Evolutionary conservation across 345 rosid genomes (phyloP), one percentile per base, ranked within the genome.

Genomic region (Eucalyptus erythrocorys): DNA sequence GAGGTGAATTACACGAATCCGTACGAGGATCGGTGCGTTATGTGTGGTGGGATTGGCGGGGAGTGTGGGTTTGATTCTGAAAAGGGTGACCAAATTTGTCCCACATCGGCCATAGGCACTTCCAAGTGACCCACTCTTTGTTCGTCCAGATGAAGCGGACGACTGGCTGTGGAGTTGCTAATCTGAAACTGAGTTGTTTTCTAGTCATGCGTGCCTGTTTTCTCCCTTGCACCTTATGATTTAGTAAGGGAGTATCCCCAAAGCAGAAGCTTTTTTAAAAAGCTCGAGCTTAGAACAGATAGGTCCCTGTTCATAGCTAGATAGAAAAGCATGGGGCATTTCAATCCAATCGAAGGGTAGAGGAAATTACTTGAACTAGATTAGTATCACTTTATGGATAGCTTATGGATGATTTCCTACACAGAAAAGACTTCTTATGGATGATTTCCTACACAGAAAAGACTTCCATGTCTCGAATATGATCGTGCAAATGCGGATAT

Each of bases 41-140:
- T 19, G 32, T 91, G 94, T 87, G 34, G 85, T 42, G 66, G 53
- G 42, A 88, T 51, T 13, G 90, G 89, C 17, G 88, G 93, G 24
- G 84, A 86, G 13, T 92, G 93, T 13, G 94, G 94, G 88, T 92
- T 93, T 89, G 92, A 92, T 86, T 81, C 88, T 27, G 87, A 45
- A 55, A 85, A 85, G 76, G 91, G 86, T 30, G 90, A 89, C 88
- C 88, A 47, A 40, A 47, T 89, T 37, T 94, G 95, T 91, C 42
- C 88, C 50, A 32, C 45, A 87, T 48, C 57, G 10, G 27, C 30
- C 43, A 4, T 32, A 61, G 90, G 90, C 88, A 89, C 55, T 86
- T 19, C 61, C 17, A n/a, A 37, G 1, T 1, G 16, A 51, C 57
- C 4, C 43, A 34, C 80, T 68, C 24, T 82, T 22, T 45, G 34